These are phyloP conservation scores for Gloeostereum incarnatum DNA, from an alignment of 768 basidiomycete species.

Conservation along the genomic window DNA sequence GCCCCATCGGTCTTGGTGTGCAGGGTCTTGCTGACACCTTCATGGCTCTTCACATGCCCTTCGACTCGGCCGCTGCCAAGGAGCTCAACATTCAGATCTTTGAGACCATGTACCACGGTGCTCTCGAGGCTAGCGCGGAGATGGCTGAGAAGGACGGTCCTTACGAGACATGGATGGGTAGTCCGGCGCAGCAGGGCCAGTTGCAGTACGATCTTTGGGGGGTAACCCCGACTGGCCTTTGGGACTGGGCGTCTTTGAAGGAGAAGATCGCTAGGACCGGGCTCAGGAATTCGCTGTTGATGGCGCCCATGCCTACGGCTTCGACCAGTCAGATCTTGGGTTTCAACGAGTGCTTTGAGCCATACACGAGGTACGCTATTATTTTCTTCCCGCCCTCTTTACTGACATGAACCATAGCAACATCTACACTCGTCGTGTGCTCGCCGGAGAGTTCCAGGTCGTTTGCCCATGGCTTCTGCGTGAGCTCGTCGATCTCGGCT, in stretches of 20 bases:
- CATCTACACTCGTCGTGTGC: conserved; percentile 96
- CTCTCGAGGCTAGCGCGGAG: conserved; percentile 85
- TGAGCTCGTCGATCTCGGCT: conserved; percentile 88
- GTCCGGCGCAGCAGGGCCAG: conserved; percentile 80
- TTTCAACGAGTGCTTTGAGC: conserved; percentile 98
- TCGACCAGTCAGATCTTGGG: conserved; percentile 98
- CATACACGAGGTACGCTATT: conserved; percentile 77
- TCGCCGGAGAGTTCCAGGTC: conserved; percentile 99
- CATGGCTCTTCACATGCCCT: conserved; percentile 94
- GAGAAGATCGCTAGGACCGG: conserved; percentile 76
- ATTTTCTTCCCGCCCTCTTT: conserved; percentile 2
- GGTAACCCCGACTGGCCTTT: conserved; percentile 77
- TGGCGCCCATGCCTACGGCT: conserved; percentile 99
- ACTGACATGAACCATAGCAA: conserved; percentile 48
- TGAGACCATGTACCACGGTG: conserved; percentile 97
- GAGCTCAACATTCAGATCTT: conserved; percentile 92
- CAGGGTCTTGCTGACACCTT: conserved; percentile 97
- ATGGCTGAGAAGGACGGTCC: conserved; percentile 70
- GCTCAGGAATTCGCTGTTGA: conserved; percentile 80
- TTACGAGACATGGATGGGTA: conserved; percentile 86
- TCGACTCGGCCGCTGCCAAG: conserved; percentile 83
- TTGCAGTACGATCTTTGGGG: conserved; percentile 97
- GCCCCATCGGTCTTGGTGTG: conserved; percentile 95
- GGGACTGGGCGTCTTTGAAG: conserved; percentile 92
- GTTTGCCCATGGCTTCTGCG: conserved; percentile 99